Evolutionary conservation across 805 yeast species (phyloP).

Genomic region (Ogataea henricii): DNA sequence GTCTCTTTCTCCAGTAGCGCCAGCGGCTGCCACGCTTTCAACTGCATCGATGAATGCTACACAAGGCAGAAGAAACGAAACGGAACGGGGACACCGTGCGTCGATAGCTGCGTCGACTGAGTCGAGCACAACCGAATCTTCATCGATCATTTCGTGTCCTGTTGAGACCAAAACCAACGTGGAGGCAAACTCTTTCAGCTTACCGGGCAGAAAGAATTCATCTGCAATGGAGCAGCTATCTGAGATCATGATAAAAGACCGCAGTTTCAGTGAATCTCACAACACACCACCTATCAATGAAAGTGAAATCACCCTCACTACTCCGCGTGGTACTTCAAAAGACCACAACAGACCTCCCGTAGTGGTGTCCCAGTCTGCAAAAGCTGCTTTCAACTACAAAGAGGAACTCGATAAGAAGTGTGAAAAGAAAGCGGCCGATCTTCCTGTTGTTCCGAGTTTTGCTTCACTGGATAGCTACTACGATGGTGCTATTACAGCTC

Average conservation of each 20-base stretch:
- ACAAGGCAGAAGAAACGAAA: constrained; percentile 1
- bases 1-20: constrained; percentile 2
- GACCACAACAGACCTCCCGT: background rate
- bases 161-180: constrained; percentile 27
- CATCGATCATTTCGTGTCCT: constrained; percentile 30
- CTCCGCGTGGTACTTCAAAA: constrained; percentile 1
- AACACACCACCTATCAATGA: constrained; percentile 9
- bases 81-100: constrained; percentile 11
- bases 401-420: constrained; percentile 20
- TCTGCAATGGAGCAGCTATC: constrained; percentile 26
- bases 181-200: constrained; percentile 21
- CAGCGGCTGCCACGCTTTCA: background rate
- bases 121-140: constrained; percentile 36
- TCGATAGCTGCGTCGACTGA: constrained; percentile 27
- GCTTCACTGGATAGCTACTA: constrained; percentile 76
- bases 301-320: constrained; percentile 17
- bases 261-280: constrained; percentile 5
- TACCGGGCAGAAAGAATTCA: constrained; percentile 16
- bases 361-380: background rate
- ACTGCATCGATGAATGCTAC: background rate
- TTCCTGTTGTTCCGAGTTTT: constrained; percentile 72
- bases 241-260: constrained; percentile 21
- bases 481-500: constrained; percentile 27
- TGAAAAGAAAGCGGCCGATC: constrained; percentile 10
- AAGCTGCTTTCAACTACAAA: constrained; percentile 23